Percentiles rank a stretch among this genome's conserved stretches.
Conservation (phyloP, 2,329 filamentous ascomycete species). For the Tolypocladium paradoxum region DNA sequence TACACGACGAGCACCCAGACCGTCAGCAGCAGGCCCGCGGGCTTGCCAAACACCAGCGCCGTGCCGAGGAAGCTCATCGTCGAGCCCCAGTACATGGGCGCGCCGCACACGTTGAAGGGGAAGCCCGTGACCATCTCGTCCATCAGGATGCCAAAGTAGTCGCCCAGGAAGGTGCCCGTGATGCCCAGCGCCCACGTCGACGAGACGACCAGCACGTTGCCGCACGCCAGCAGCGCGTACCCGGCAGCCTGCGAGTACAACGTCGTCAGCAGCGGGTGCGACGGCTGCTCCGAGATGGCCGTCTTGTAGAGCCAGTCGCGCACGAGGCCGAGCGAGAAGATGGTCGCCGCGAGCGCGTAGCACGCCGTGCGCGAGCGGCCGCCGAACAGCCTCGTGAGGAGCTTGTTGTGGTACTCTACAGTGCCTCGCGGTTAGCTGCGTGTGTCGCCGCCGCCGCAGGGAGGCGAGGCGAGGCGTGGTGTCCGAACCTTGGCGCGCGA, state of each 20-base stretch:
- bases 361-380: conserved; percentile 71
- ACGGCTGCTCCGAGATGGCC: conserved; percentile 65
- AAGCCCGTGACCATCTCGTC: conserved; percentile 89
- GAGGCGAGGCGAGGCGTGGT: conserved; percentile 7
- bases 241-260: conserved; percentile 51
- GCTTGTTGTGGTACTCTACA: conserved; percentile 81
- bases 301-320: conserved; percentile 82
- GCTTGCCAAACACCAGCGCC: conserved; percentile 75
- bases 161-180: conserved; percentile 91
- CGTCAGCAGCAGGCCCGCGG: conserved; percentile 72
- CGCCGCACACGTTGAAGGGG: conserved; percentile 82
- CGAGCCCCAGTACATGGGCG: conserved; percentile 94
- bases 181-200: conserved; percentile 89
- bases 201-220: conserved; percentile 76
- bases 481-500: conserved; percentile 63
- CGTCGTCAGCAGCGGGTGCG: conserved; percentile 59
- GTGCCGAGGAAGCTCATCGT: conserved; percentile 87
- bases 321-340: conserved; percentile 84
- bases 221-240: conserved; percentile 58
- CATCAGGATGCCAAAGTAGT: conserved; percentile 99
- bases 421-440: conserved; percentile 8
- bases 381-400: conserved; percentile 77
- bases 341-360: conserved; percentile 78
- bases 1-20: conserved; percentile 68
- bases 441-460: conserved; percentile 4